phyloP scores from a whole-genome alignment of 192 early-diverging fungal species.

The Endogone sp. region DNA sequence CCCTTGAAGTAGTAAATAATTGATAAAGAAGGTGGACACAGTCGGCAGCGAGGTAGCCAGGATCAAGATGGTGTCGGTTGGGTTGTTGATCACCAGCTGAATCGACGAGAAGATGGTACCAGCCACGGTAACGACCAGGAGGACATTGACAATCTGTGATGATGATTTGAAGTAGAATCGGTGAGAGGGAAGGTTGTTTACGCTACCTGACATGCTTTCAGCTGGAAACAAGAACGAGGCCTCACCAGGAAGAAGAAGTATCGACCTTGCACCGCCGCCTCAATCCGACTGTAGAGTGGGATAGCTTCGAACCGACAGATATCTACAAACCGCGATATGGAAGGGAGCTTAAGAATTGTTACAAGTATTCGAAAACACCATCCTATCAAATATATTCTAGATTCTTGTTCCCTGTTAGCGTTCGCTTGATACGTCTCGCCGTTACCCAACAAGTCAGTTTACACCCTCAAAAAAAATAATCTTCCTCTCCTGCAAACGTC shows the following conservation, averaged over 20 bases:
- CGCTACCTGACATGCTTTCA: too few relatives aligned
- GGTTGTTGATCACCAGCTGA: constrained; percentile 43
- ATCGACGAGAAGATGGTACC: constrained; percentile 43
- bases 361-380: too few relatives aligned
- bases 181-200: too few relatives aligned
- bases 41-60: constrained; percentile 55
- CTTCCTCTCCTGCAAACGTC: too few relatives aligned
- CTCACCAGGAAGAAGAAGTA: constrained; percentile 70
- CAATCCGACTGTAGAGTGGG: constrained; percentile 44
- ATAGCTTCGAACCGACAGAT: constrained; percentile 49
- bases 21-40: constrained; percentile 72
- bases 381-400: too few relatives aligned
- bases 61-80: constrained; percentile 31
- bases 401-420: too few relatives aligned
- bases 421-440: too few relatives aligned
- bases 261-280: constrained; percentile 51
- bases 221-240: too few relatives aligned
- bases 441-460: too few relatives aligned
- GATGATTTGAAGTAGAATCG: constrained; percentile 16
- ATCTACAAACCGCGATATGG: constrained; percentile 11
- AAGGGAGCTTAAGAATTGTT: too few relatives aligned
- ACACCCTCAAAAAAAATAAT: too few relatives aligned
- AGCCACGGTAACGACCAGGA: constrained; percentile 66
- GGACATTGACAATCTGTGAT: constrained; percentile 64
- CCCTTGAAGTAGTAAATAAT: constrained; percentile 67